A percentile compares a stretch with the other conserved stretches of the same genome.
These are phyloP conservation scores for Erythrophleum fordii DNA, from an alignment of 306 rosid genomes.

Conservation along the genomic window DNA sequence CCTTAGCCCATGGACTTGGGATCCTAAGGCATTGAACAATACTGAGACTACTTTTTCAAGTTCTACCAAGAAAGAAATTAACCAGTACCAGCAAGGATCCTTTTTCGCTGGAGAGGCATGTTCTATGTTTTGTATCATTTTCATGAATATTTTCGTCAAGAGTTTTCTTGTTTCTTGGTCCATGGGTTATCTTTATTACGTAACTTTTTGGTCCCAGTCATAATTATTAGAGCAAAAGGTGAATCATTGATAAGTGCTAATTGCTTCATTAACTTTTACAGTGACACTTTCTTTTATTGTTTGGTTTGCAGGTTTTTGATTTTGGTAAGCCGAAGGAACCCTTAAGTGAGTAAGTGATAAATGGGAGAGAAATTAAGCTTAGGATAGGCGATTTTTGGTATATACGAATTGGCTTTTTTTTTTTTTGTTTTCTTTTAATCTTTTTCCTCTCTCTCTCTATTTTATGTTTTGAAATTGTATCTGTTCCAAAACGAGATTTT, in stretches of 20 bases:
- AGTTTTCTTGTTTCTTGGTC: background rate
- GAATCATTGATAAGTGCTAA: background rate
- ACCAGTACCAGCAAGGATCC: background rate
- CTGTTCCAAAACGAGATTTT: too few species aligned
- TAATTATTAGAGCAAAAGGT: background rate
- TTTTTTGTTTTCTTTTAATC: too few species aligned
- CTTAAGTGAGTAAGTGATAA: background rate
- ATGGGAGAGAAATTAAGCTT: background rate
- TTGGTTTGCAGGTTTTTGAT: background rate
- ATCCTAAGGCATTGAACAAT: background rate
- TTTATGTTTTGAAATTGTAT: too few species aligned
- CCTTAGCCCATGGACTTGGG: constrained; percentile 41
- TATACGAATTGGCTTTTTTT: background rate
- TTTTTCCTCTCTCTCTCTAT: too few species aligned
- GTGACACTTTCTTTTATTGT: background rate
- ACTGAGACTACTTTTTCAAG: background rate
- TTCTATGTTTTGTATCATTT: too few species aligned
- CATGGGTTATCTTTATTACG: background rate
- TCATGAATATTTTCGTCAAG: too few species aligned
- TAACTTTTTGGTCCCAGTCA: background rate
- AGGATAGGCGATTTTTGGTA: background rate
- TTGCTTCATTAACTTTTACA: background rate
- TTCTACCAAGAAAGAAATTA: background rate
- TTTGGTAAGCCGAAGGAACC: too few species aligned
- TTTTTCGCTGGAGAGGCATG: constrained; percentile 5